Percentiles rank a stretch among this genome's conserved stretches.
Evolutionary conservation across 805 yeast species (phyloP).

Genomic region (Wickerhamomyces strasburgensis): DNA sequence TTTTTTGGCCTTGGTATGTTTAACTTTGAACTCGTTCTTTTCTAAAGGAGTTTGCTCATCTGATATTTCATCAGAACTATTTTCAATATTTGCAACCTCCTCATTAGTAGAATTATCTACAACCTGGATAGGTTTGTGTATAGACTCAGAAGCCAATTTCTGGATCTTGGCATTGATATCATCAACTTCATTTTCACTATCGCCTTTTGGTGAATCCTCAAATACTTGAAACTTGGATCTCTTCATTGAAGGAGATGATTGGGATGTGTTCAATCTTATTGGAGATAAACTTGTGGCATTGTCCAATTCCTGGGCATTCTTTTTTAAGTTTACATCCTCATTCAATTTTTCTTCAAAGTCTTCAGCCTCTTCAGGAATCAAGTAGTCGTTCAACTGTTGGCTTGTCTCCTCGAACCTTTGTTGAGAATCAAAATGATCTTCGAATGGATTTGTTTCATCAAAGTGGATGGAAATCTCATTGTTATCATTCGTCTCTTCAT

Average conservation of each 20-base stretch:
- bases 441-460: conserved; percentile 20
- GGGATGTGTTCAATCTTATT: conserved; percentile 13
- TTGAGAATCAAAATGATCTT: conserved; percentile 6
- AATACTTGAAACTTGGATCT: conserved; percentile 17
- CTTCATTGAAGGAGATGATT: conserved; percentile 13
- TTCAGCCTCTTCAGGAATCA: conserved; percentile 9
- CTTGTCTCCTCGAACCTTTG: conserved; percentile 1
- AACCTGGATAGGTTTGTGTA: conserved; percentile 3
- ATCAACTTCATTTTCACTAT: neutral
- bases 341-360: conserved; percentile 1
- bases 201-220: conserved; percentile 18
- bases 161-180: conserved; percentile 12
- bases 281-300: conserved; percentile 23
- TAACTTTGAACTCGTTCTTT: conserved; percentile 19
- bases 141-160: conserved; percentile 16
- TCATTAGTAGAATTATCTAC: neutral
- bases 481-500: conserved; percentile 1
- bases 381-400: conserved; percentile 7
- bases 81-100: neutral
- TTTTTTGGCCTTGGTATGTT: conserved; percentile 27
- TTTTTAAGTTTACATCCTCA: conserved; percentile 1
- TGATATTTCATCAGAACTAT: conserved; percentile 13
- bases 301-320: conserved; percentile 8
- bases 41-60: conserved; percentile 21
- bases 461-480: conserved; percentile 22